These are phyloP conservation scores for Lyophyllum semitale DNA, from an alignment of 768 basidiomycete genomes.

Conservation along the genomic window DNA sequence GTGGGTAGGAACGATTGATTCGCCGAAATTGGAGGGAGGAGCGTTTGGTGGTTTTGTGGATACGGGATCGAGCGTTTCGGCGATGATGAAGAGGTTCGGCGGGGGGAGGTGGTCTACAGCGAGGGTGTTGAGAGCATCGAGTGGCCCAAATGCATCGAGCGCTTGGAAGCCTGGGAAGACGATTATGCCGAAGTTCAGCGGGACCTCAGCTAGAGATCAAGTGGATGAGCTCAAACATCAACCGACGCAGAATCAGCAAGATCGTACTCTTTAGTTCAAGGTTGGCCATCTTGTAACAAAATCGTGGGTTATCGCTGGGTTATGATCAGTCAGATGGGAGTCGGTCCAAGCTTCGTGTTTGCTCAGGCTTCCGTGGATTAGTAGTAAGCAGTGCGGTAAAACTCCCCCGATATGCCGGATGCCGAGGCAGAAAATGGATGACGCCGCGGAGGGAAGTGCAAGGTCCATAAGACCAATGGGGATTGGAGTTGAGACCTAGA, in stretches of 20 bases:
- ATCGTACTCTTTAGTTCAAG: background rate
- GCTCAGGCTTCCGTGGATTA: too few relatives aligned
- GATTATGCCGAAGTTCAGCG: slow-evolving; percentile 22
- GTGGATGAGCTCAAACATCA: background rate
- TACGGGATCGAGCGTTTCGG: slow-evolving; percentile 25
- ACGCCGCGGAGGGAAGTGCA: too few relatives aligned
- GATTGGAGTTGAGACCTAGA: too few relatives aligned
- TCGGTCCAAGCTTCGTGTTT: too few relatives aligned
- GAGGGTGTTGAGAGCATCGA: slow-evolving; percentile 30
- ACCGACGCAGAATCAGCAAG: background rate
- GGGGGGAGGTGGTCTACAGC: slow-evolving; percentile 16
- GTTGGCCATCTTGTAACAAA: too few relatives aligned
- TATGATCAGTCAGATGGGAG: too few relatives aligned
- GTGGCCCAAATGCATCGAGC: slow-evolving; percentile 31
- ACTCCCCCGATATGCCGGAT: too few relatives aligned
- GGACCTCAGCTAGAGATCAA: background rate
- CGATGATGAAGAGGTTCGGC: slow-evolving; percentile 27
- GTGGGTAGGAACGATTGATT: slow-evolving; percentile 37
- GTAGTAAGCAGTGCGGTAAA: too few relatives aligned
- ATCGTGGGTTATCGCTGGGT: too few relatives aligned
- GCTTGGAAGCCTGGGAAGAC: slow-evolving; percentile 31
- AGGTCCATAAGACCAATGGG: too few relatives aligned
- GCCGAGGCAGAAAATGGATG: too few relatives aligned
- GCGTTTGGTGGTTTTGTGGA: slow-evolving; percentile 19
- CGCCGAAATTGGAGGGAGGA: background rate